A percentile compares a stretch with the other conserved stretches of the same genome.
phyloP scores from a whole-genome alignment of 305 asterid genomes.

The Fraxinus albicans region DNA sequence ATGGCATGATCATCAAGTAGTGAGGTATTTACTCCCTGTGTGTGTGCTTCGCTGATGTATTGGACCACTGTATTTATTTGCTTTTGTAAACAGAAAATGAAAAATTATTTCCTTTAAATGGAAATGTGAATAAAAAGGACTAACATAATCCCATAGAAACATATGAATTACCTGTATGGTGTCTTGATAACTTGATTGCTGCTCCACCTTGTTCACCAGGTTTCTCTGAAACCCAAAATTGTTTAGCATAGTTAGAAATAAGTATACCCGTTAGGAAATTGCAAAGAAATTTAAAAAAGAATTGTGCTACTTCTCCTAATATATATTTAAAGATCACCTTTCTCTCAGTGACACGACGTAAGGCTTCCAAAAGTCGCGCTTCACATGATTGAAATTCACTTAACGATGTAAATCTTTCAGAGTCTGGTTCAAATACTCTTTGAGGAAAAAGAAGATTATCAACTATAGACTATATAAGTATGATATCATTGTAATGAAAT shows the following conservation, averaged over 20 bases:
- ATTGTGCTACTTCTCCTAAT: background rate
- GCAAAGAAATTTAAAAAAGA: background rate
- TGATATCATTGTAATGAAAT: background rate
- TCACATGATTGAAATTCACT: constrained; percentile 49
- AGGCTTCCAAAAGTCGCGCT: constrained; percentile 44
- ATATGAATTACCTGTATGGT: constrained; percentile 44
- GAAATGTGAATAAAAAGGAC: background rate
- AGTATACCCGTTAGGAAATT: background rate
- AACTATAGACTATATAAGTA: background rate
- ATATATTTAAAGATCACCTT: constrained; percentile 35
- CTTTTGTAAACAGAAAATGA: constrained; percentile 13
- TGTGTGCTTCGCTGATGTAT: constrained; percentile 49
- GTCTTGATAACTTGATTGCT: constrained; percentile 58
- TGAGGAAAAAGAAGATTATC: background rate
- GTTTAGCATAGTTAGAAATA: background rate
- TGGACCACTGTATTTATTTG: constrained; percentile 62
- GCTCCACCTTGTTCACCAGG: constrained; percentile 40
- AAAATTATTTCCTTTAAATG: background rate
- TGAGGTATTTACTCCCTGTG: constrained; percentile 35
- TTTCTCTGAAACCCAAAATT: constrained; percentile 26
- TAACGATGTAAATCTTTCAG: constrained; percentile 38
- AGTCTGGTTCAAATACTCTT: constrained; percentile 67
- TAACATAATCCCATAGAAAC: background rate
- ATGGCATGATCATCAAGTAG: constrained; percentile 36
- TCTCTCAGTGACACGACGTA: constrained; percentile 55